These are phyloP conservation scores for Piromyces finnis DNA, from an alignment of 192 early-diverging fungal species.

Conservation along the genomic window DNA sequence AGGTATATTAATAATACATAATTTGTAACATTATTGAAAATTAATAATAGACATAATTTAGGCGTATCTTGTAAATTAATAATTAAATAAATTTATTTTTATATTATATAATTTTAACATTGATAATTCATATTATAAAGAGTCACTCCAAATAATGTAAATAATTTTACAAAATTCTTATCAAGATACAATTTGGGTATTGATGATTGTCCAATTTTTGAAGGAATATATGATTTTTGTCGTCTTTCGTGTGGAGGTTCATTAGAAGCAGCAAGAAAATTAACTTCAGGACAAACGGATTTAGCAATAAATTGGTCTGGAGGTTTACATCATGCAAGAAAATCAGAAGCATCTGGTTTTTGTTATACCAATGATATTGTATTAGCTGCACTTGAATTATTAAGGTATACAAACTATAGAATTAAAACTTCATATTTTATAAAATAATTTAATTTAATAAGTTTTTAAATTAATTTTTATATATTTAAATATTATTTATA, in stretches of 20 bases:
- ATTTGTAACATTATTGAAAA: too few relatives aligned
- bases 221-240: constrained; percentile 90
- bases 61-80: too few relatives aligned
- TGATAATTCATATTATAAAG: too few relatives aligned
- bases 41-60: too few relatives aligned
- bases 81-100: too few relatives aligned
- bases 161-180: constrained; percentile 14
- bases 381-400: constrained; percentile 73
- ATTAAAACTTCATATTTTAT: too few relatives aligned
- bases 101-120: too few relatives aligned
- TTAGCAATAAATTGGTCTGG: constrained; percentile 94
- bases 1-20: too few relatives aligned
- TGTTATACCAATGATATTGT: constrained; percentile 99
- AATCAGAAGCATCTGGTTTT: constrained; percentile 87
- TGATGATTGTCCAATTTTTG: constrained; percentile 95
- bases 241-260: constrained; percentile 79
- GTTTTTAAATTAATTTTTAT: background rate
- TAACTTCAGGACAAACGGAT: constrained; percentile 64
- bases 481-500: background rate
- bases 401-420: constrained; percentile 35
- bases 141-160: constrained; percentile 28
- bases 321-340: constrained; percentile 94
- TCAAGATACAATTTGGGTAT: constrained; percentile 53
- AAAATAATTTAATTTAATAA: too few relatives aligned
- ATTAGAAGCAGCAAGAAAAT: constrained; percentile 64